These are phyloP conservation scores for Metschnikowia drakensbergensis DNA, from an alignment of 805 yeast genomes.

Conservation along the genomic window DNA sequence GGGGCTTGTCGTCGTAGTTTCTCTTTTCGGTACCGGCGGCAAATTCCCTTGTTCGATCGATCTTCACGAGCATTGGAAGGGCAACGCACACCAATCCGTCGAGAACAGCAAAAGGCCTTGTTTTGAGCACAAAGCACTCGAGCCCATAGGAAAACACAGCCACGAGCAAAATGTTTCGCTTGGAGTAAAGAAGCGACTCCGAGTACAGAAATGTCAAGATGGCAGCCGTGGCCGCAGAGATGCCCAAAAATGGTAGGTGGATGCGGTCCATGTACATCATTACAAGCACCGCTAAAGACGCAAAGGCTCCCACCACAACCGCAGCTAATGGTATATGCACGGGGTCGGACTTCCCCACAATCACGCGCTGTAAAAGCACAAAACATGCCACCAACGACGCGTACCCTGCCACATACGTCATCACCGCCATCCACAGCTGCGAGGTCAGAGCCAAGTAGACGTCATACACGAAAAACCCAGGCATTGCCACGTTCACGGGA, in stretches of 20 bases:
- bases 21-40: neutral
- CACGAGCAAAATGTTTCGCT: constrained; percentile 9
- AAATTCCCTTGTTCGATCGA: constrained; percentile 7
- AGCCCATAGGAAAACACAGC: constrained; percentile 13
- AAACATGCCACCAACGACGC: constrained; percentile 16
- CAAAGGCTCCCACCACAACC: neutral
- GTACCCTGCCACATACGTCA: constrained; percentile 19
- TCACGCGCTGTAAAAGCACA: constrained; percentile 9
- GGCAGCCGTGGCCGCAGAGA: constrained; percentile 12
- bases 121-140: constrained; percentile 14
- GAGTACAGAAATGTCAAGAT: constrained; percentile 12
- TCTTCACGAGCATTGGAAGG: constrained; percentile 12
- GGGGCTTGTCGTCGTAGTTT: constrained; percentile 5
- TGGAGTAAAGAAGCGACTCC: constrained; percentile 9
- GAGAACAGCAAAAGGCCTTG: constrained; percentile 2
- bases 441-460: constrained; percentile 12
- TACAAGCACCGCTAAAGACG: constrained; percentile 1
- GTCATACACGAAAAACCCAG: constrained; percentile 27
- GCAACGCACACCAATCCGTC: constrained; percentile 9
- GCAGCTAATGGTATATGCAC: neutral
- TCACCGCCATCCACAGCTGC: neutral
- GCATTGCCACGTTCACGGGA: constrained; percentile 29
- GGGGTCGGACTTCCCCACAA: neutral
- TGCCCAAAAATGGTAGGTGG: constrained; percentile 13
- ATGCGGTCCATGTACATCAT: neutral